These are phyloP conservation scores for Tricholoma sp. DNA, from an alignment of 768 basidiomycete genomes.

Conservation along the genomic window DNA sequence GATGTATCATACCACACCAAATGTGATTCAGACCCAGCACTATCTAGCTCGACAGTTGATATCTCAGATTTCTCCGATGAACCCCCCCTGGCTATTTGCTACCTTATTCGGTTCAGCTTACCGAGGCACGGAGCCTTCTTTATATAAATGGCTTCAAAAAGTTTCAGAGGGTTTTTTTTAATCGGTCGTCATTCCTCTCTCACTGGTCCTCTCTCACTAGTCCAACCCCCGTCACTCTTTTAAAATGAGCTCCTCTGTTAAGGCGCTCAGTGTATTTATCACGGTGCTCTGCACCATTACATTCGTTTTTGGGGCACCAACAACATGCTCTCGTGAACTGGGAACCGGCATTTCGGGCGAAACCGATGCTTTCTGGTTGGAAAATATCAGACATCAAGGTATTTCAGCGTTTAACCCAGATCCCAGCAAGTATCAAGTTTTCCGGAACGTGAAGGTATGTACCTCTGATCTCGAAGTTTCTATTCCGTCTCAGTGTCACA, in stretches of 20 bases:
- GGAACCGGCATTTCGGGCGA: conserved; percentile 48
- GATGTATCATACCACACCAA: no score
- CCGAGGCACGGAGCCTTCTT: no score
- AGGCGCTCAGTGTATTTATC: not conserved
- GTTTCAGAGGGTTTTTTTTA: no score
- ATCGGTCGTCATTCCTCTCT: no score
- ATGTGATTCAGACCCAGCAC: no score
- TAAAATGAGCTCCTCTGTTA: not conserved
- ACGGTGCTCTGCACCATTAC: conserved; percentile 4
- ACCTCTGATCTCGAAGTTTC: conserved; percentile 6
- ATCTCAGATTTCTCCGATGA: no score
- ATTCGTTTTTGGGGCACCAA: conserved; percentile 32
- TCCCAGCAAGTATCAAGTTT: conserved; percentile 55
- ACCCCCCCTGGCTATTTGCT: no score
- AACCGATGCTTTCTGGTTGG: conserved; percentile 62
- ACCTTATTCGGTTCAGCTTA: no score
- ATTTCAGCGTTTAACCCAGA: conserved; percentile 59
- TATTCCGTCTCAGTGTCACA: conserved; percentile 6
- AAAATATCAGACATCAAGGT: conserved; percentile 69
- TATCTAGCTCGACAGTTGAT: no score
- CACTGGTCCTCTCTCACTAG: no score
- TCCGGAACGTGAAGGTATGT: conserved; percentile 65
- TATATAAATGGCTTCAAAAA: no score
- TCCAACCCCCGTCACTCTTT: not conserved
- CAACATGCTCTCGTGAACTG: conserved; percentile 39